These are phyloP conservation scores for Cicer chorassanicum DNA, from an alignment of 306 rosid genomes.

Conservation along the genomic window DNA sequence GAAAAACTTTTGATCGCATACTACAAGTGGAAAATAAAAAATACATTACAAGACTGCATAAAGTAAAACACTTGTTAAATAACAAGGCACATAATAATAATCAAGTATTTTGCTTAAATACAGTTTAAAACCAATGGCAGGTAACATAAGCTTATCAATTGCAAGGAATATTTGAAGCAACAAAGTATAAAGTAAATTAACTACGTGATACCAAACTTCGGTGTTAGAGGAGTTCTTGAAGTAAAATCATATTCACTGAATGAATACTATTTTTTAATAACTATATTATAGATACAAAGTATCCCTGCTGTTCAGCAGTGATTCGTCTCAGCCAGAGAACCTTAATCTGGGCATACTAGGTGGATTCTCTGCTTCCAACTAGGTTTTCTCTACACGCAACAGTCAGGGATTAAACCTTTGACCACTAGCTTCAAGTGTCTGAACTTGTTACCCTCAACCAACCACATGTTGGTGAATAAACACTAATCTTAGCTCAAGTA, in stretches of 20 bases:
- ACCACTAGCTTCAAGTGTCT: neutral
- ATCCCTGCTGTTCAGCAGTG: neutral
- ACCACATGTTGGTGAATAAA: slow-evolving; percentile 12
- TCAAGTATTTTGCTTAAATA: slow-evolving; percentile 2
- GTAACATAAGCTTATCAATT: slow-evolving; percentile 20
- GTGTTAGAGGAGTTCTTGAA: slow-evolving; percentile 3
- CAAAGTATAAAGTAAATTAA: neutral
- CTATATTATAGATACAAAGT: neutral
- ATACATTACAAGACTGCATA: slow-evolving; percentile 29
- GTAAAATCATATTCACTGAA: slow-evolving; percentile 3
- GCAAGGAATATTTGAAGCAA: slow-evolving; percentile 23
- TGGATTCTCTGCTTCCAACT: neutral
- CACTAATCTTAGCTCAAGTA: slow-evolving; percentile 12
- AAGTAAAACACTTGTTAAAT: slow-evolving; percentile 5
- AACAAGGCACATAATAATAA: neutral
- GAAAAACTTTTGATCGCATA: slow-evolving; percentile 78
- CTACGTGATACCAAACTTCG: neutral
- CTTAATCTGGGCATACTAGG: neutral
- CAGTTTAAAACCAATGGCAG: slow-evolving; percentile 25
- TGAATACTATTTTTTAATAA: neutral
- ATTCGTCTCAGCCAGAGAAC: neutral
- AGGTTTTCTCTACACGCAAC: neutral
- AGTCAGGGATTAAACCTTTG: neutral
- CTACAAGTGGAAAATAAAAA: slow-evolving; percentile 51
- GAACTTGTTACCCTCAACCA: neutral